Evolutionary conservation across 1,139 yeast genomes (phyloP), one percentile per base, ranked within the genome.

Genomic region (Pneumocystis canis): DNA sequence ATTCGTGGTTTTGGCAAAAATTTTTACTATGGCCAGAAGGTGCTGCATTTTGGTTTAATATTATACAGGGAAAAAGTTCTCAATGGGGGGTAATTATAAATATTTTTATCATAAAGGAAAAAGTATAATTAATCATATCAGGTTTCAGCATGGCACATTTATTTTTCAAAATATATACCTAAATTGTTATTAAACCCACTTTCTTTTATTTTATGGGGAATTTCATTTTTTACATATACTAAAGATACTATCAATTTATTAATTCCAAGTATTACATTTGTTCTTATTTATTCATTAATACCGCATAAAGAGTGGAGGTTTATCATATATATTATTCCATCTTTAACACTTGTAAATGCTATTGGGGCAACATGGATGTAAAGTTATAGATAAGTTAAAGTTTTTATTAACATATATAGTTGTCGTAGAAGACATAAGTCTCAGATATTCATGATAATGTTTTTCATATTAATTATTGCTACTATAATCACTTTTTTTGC

Each of bases 301-400:
- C 92, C 95, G 1, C 97, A 90, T 69, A 92, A 90, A 72, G 97
- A 92, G 76, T 89, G 96, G 96, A 80, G 97, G 68, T 92, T 90
- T 69, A 82, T 92, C 62, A 76, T 85, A 18, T 92, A 90, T 71
- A 77, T 83, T 0, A 75, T 85, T 11, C 97, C 97, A 1, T 76
- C 86, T 0, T 73, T 88, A 64, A 81, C 86, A 0, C 70, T 85
- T 41, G 73, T 80, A 57, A 90, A 88, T 2, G 85, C 95, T 4
- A 77, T 80, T 62, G 88, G 87, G 1, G 78, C 86, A 39, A 76
- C 83, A 0, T 63, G 66, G 62, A 58, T 64, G 37, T 74, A 72
- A 58, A 68, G 82, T 40, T 31, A 28, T 14, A 71, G 79, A 62
- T 74, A 73, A 39, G 76, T 74, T 62, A 71, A 77, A 67, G 67